Evolutionary conservation across 306 rosid species (phyloP), one percentile per base, ranked within the genome.

Genomic region (Trichosanthes truncata): DNA sequence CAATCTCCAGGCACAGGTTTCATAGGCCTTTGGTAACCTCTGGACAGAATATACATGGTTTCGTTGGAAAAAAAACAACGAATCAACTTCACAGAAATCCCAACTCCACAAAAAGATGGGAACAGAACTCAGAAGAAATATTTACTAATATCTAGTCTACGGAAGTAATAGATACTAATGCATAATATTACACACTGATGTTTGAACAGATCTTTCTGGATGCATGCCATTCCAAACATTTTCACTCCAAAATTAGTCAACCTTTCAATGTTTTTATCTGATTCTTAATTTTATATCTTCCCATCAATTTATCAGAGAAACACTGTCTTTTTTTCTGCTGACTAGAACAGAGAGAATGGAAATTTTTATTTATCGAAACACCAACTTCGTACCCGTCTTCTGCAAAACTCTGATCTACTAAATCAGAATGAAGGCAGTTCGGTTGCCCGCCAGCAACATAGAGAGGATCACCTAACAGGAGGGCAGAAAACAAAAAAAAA

Each of bases 1-100:
- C 93, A 89, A 82, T 95, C 97, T 76, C 99, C 99, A 31, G 99
- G 98, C 84, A 92, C 93, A 57, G 98, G 90, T 68, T 85, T 89
- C n/a, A 66, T 31, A 33, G 97, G 97, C 78, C 89, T 89, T 53
- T 56, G 82, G 87, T 92, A 95, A n/a, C 97, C 97, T 79, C 97
- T 95, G 82, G 12, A 43, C 49, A 56, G 26, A 57, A 56, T 26
- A 69, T 20, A 67, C 59, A 21, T 31, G 52, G 51, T 80, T 60
- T 25, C 1, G 14, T 49, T 79, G 36, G 29, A 80, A 52, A 43
- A 7, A 7, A n/a, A 76, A 61, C 26, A 4, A 61, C 20, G 6
- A 23, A 61, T 61, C 38, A 4, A 60, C 25, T 53, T 53, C 23
- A 60, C 1, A 60, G 17, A 29, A 60, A 10, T 10, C 31, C 7